Evolutionary conservation across 2,329 filamentous ascomycete genomes (phyloP), one percentile per base, ranked within the genome.

Genomic region (Colletotrichum sp.): DNA sequence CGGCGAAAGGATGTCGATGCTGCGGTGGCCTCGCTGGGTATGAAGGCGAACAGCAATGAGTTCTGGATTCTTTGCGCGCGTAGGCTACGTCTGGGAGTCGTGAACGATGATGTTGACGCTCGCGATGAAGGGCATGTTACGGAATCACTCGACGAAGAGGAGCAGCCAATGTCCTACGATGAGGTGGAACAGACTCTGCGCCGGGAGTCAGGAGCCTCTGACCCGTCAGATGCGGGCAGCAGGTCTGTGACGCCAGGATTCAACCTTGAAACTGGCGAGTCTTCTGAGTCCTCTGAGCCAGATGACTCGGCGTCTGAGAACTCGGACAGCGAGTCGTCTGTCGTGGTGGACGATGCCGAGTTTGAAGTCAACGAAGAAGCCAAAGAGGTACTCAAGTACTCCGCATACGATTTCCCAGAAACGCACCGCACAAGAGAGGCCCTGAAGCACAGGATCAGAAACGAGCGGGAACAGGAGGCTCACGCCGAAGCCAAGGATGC

Each of bases 21-120:
- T 1, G 90, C 90, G 0, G 80, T 86, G 3, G 81, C 84, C 2
- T 88, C 88, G 3, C 76, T 91, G 5, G 85, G 86, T 0, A 76
- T 91, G 76, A 74, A 79, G 18, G 75, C 76, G 2, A 80, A 87
- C 68, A 80, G 81, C 2, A 76, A 78, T 1, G 77, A 82, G 8
- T 88, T 88, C 69, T 91, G 90, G 89, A 83, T 82, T 1, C 81
- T 78, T 16, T 86, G 84, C 36, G 85, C 90, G 8, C 83, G 89
- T 36, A 83, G 90, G 59, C 77, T 91, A 47, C 82, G 86, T 6
- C 77, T 92, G 5, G 81, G 86, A 18, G 86, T 91, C 6, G 84
- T 83, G 54, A 81, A 86, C 8, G 81, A 87, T 5, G 76, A 73
- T 7, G 38, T 36, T 16, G 55, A 58, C 6, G 36, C 54, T 3